Conservation (phyloP, 2,329 filamentous ascomycete genomes). For the Aspergillus luchuensis region DNA sequence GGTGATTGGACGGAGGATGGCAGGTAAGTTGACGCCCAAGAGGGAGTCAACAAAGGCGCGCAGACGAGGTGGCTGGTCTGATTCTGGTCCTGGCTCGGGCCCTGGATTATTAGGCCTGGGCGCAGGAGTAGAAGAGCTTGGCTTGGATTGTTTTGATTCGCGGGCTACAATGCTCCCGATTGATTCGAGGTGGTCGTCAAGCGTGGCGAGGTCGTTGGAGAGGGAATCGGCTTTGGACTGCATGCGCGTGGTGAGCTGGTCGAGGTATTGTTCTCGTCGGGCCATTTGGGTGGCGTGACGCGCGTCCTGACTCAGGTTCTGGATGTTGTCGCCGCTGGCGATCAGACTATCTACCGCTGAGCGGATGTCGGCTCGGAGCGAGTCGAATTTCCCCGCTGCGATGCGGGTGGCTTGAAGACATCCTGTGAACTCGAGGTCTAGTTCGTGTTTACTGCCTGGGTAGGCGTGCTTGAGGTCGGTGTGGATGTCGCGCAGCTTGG, state of each 20-base stretch:
- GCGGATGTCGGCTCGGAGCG: conserved; percentile 38
- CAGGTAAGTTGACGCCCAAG: conserved; percentile 4
- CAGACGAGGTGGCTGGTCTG: conserved; percentile 2
- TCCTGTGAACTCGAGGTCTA: conserved; percentile 42
- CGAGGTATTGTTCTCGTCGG: conserved; percentile 36
- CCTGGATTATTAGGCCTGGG: background rate
- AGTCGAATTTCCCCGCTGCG: conserved; percentile 38
- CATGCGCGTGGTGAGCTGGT: conserved; percentile 36
- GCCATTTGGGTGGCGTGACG: conserved; percentile 34
- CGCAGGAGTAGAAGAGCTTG: too few relatives aligned
- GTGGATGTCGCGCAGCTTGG: conserved; percentile 32
- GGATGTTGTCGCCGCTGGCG: conserved; percentile 20
- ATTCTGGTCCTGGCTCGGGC: background rate
- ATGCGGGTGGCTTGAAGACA: conserved; percentile 35
- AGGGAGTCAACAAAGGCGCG: conserved; percentile 11
- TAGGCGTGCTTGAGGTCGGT: conserved; percentile 30
- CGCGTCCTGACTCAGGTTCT: conserved; percentile 20
- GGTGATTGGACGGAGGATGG: conserved; percentile 8
- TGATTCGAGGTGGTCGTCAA: conserved; percentile 41
- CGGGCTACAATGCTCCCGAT: conserved; percentile 34
- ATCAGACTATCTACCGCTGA: conserved; percentile 39
- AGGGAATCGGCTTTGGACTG: conserved; percentile 37
- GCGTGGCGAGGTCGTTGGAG: conserved; percentile 29
- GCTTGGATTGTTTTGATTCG: conserved; percentile 15
- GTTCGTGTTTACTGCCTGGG: conserved; percentile 35